Evolutionary conservation across 2,329 filamentous ascomycete species (phyloP).

Genomic region (Colletotrichum sublineola): DNA sequence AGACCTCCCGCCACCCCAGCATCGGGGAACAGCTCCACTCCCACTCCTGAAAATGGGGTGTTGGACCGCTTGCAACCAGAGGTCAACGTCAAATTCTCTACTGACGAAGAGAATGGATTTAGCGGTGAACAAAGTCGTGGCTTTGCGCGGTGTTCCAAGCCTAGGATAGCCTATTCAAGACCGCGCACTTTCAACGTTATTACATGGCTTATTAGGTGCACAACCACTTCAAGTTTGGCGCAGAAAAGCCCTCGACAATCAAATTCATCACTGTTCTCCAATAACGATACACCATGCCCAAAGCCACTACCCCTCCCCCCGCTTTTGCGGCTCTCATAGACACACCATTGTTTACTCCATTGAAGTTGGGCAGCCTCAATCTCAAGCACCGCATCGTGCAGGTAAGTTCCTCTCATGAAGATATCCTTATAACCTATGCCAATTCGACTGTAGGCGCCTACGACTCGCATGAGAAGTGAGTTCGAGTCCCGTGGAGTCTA

Average conservation of each 20-base stretch:
- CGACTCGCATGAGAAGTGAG: conserved; percentile 47
- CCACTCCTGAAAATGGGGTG: conserved; percentile 21
- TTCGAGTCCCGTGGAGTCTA: conserved; percentile 51
- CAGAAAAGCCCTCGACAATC: not conserved
- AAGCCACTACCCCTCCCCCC: conserved; percentile 34
- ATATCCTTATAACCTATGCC: not conserved
- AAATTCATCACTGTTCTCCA: not conserved
- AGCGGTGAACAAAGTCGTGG: not conserved
- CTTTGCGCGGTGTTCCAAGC: conserved; percentile 10
- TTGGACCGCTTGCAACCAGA: not conserved
- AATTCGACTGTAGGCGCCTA: conserved; percentile 9
- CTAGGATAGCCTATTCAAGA: conserved; percentile 18
- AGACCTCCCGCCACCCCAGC: not conserved
- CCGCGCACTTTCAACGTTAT: conserved; percentile 12
- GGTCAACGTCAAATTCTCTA: conserved; percentile 1
- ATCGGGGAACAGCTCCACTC: conserved; percentile 2
- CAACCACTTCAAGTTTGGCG: conserved; percentile 1
- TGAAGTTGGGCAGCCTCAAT: conserved; percentile 51
- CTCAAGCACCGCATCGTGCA: conserved; percentile 55
- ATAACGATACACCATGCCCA: conserved; percentile 18
- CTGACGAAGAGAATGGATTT: not conserved
- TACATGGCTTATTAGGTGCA: conserved; percentile 10
- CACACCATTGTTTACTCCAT: conserved; percentile 51
- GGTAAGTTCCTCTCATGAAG: conserved; percentile 40
- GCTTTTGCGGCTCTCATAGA: conserved; percentile 31